Evolutionary conservation across 352 stramenopile genomes (phyloP).

Genomic region (Globisporangium takayamanum): DNA sequence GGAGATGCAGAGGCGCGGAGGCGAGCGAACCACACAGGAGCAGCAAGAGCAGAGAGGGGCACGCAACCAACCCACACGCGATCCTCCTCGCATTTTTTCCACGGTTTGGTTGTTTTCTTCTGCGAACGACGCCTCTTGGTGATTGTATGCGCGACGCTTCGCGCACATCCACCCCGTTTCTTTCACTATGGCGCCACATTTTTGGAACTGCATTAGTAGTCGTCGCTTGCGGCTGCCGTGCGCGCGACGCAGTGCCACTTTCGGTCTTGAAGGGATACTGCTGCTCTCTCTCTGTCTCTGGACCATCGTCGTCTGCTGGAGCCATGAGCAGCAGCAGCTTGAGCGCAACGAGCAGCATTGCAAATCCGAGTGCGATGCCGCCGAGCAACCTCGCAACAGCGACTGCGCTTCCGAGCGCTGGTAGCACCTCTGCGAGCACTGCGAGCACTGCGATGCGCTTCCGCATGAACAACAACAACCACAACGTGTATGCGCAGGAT

Average conservation of each 20-base stretch:
- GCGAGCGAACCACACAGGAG: too few species aligned
- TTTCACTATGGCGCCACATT: background rate
- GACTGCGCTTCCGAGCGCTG: background rate
- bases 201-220: conserved; percentile 12
- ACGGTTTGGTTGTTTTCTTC: background rate
- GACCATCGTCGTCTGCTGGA: background rate
- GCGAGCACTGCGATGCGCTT: conserved; percentile 10
- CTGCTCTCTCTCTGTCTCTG: conserved; percentile 3
- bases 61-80: background rate
- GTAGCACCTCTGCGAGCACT: background rate
- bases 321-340: background rate
- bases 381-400: background rate
- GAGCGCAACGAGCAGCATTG: conserved; percentile 1
- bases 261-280: conserved; percentile 34
- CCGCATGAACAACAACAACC: conserved; percentile 9
- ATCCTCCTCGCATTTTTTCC: background rate
- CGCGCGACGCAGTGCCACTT: conserved; percentile 9
- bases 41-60: background rate
- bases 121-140: background rate
- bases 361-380: background rate
- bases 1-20: too few species aligned
- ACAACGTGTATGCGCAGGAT: too few species aligned
- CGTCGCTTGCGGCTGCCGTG: background rate
- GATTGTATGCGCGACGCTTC: background rate
- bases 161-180: background rate